Evolutionary conservation across 495 filamentous ascomycete species (phyloP).

Genomic region (Sordaria brevicollis): DNA sequence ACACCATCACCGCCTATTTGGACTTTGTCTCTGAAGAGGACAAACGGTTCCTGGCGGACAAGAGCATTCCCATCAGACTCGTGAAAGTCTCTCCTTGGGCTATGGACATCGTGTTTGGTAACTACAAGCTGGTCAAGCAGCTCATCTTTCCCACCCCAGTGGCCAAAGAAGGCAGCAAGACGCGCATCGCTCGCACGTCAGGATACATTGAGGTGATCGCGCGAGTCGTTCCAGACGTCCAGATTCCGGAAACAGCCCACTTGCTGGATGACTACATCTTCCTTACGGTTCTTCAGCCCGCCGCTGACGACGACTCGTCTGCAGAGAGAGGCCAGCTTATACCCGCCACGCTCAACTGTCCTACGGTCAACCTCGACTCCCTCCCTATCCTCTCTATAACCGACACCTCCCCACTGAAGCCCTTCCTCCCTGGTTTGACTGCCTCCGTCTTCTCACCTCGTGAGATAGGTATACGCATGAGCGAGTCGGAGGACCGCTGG

Average conservation of each 20-base stretch:
- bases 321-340: neutral
- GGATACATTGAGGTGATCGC: constrained; percentile 36
- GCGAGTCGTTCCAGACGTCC: neutral
- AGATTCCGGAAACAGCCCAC: neutral
- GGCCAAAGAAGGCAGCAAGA: constrained; percentile 17
- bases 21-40: constrained; percentile 16
- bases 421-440: constrained; percentile 27
- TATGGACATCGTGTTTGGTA: constrained; percentile 21
- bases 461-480: constrained; percentile 27
- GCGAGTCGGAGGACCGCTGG: neutral
- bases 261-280: constrained; percentile 22
- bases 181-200: constrained; percentile 35
- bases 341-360: constrained; percentile 26
- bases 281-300: constrained; percentile 12
- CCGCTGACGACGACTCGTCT: neutral
- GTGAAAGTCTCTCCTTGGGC: constrained; percentile 20
- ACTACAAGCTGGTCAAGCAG: constrained; percentile 3
- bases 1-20: constrained; percentile 16
- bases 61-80: constrained; percentile 15
- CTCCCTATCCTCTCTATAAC: constrained; percentile 29
- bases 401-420: constrained; percentile 11
- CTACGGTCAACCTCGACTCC: constrained; percentile 30
- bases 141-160: constrained; percentile 35
- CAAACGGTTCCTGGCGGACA: constrained; percentile 18
- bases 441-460: constrained; percentile 28